phyloP scores from a whole-genome alignment of 768 basidiomycete species.

The Boletus barrowsii region DNA sequence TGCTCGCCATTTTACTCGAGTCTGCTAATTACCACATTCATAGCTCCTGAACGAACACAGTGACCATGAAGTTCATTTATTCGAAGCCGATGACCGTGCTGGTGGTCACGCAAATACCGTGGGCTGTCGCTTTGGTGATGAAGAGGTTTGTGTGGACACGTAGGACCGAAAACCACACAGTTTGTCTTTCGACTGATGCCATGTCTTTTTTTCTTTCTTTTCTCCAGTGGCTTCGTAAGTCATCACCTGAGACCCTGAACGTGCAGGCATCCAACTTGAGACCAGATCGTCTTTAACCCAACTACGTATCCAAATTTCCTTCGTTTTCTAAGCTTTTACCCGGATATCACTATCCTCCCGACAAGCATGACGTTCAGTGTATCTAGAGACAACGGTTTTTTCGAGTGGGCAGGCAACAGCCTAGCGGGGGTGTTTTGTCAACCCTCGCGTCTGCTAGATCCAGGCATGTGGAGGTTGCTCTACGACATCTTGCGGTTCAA shows the following conservation, averaged over 20 bases:
- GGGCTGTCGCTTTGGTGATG: slow-evolving; percentile 40
- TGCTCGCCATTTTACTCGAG: no score
- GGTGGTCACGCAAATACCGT: slow-evolving; percentile 82
- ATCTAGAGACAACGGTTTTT: slow-evolving; percentile 58
- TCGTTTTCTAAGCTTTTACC: slow-evolving; percentile 54
- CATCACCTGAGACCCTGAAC: background rate
- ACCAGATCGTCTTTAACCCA: slow-evolving; percentile 73
- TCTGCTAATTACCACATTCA: background rate
- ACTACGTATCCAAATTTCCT: slow-evolving; percentile 78
- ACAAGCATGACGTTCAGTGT: slow-evolving; percentile 81
- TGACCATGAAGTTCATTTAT: slow-evolving; percentile 72
- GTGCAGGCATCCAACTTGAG: background rate
- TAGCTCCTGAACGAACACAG: slow-evolving; percentile 72
- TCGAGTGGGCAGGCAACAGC: slow-evolving; percentile 73
- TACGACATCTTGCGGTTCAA: slow-evolving; percentile 75
- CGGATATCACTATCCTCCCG: slow-evolving; percentile 46
- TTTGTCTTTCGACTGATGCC: background rate
- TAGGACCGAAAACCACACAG: slow-evolving; percentile 36
- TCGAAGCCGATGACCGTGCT: slow-evolving; percentile 61
- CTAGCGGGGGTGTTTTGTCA: slow-evolving; percentile 65
- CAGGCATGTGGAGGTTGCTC: slow-evolving; percentile 68
- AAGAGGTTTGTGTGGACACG: slow-evolving; percentile 64
- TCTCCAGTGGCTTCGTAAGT: slow-evolving; percentile 54
- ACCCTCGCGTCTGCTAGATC: slow-evolving; percentile 54
- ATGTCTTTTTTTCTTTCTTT: background rate